These are phyloP conservation scores for Fusarium mexicanum DNA, from an alignment of 2,329 filamentous ascomycete species.

Conservation along the genomic window DNA sequence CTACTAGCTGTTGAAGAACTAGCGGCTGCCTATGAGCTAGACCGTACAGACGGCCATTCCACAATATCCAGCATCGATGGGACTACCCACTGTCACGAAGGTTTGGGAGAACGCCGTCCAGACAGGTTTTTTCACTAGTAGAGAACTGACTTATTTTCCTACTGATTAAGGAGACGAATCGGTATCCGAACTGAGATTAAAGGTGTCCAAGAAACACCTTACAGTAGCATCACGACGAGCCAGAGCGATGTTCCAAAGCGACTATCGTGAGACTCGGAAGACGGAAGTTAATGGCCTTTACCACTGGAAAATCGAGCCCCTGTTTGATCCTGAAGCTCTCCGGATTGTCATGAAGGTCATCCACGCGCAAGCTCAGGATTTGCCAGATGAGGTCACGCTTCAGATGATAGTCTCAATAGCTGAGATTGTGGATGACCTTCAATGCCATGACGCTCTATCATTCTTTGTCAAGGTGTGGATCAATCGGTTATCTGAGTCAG, in stretches of 20 bases:
- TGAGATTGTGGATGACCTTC: neutral
- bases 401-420: neutral
- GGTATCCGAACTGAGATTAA: neutral
- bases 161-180: neutral
- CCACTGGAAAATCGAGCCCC: neutral
- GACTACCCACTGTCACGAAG: neutral
- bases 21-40: neutral
- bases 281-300: neutral
- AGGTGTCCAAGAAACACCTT: neutral
- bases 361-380: neutral
- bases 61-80: neutral
- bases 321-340: neutral
- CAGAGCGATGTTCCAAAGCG: neutral
- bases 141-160: neutral
- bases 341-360: neutral
- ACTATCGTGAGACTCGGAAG: neutral
- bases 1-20: neutral
- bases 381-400: neutral
- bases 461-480: neutral
- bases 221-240: neutral
- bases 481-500: neutral
- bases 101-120: neutral
- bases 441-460: neutral
- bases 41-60: neutral
- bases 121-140: neutral